phyloP scores from a whole-genome alignment of 345 rosid species.

The Combretum micranthum region DNA sequence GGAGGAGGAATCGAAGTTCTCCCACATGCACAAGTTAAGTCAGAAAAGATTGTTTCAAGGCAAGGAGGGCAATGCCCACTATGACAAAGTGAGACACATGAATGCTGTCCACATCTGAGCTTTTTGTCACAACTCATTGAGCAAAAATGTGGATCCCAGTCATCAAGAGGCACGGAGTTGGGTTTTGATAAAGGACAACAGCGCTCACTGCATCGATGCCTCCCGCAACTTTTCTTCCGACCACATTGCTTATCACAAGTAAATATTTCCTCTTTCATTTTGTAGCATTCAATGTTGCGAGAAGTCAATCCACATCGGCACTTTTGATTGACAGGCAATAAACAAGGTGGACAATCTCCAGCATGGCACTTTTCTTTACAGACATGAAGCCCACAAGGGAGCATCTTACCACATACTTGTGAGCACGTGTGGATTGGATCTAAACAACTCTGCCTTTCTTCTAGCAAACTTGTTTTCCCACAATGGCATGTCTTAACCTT shows the following conservation, averaged over 20 bases:
- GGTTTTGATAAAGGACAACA: slow-evolving; percentile 79
- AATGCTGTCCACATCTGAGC: slow-evolving; percentile 84
- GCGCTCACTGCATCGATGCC: slow-evolving; percentile 86
- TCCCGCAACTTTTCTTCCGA: slow-evolving; percentile 77
- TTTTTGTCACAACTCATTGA: slow-evolving; percentile 84
- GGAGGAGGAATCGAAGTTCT: slow-evolving; percentile 92
- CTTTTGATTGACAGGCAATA: slow-evolving; percentile 53
- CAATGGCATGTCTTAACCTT: slow-evolving; percentile 71
- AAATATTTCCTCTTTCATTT: slow-evolving; percentile 49
- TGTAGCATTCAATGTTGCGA: slow-evolving; percentile 64
- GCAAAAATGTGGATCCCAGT: slow-evolving; percentile 84
- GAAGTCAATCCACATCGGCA: slow-evolving; percentile 76
- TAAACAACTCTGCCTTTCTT: slow-evolving; percentile 69
- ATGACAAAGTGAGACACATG: slow-evolving; percentile 81
- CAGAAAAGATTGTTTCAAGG: slow-evolving; percentile 74
- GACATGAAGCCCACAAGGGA: slow-evolving; percentile 59
- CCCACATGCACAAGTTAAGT: slow-evolving; percentile 90
- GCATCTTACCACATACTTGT: slow-evolving; percentile 53
- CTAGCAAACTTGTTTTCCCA: slow-evolving; percentile 63
- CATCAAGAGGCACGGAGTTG: slow-evolving; percentile 28
- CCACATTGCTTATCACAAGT: slow-evolving; percentile 77
- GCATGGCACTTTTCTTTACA: slow-evolving; percentile 75
- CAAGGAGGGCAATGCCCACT: slow-evolving; percentile 96
- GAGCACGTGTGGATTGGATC: slow-evolving; percentile 80
- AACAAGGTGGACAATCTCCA: slow-evolving; percentile 74